Evolutionary conservation across 345 rosid genomes (phyloP), one percentile per base, ranked within the genome.

Genomic region (Lumnitzera racemosa): DNA sequence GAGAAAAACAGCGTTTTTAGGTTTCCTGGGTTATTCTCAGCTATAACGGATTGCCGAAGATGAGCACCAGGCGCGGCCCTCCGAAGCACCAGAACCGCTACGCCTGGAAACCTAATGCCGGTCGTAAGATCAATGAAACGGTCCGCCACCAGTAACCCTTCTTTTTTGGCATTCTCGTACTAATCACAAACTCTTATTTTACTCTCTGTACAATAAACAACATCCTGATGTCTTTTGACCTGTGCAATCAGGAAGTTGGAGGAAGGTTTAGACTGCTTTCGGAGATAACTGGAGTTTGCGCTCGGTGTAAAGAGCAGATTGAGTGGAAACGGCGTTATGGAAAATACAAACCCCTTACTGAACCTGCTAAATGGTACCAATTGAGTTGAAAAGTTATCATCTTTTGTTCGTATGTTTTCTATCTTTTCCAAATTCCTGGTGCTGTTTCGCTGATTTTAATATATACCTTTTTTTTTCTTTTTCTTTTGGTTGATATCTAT

Each of bases 251-350:
- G 91, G 89, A 83, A 72, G 95, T 86, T 1, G 97, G 99, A 13
- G 91, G 88, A 47, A 83, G 64, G 78, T 63, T 73, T 15, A 78
- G 83, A 67, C 97, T 96, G 2, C 63, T 60, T 11, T 80, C 95
- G 27, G 97, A 90, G 61, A 84, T 90, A 11, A 87, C 95, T 0
- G 99, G 99, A 61, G 96, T 94, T 13, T 94, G 99, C 61, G 59
- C 41, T 55, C 84, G 97, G 4, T 94, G 99, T 68, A 79, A 78
- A 55, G 99, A 88, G 2, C 96, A 92, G 77, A 92, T 92, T 58
- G 97, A 87, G 36, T 90, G 99, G 97, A 92, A 92, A 63, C 97
- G 99, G 46, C 81, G 77, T 12, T 92, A 92, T 47, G 97, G 99
- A 13, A 92, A 92, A 70, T 92, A 92, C 79, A 92, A 92, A 69